Conservation (phyloP, 495 filamentous ascomycete genomes). For the Umbilicaria muhlenbergii region DNA sequence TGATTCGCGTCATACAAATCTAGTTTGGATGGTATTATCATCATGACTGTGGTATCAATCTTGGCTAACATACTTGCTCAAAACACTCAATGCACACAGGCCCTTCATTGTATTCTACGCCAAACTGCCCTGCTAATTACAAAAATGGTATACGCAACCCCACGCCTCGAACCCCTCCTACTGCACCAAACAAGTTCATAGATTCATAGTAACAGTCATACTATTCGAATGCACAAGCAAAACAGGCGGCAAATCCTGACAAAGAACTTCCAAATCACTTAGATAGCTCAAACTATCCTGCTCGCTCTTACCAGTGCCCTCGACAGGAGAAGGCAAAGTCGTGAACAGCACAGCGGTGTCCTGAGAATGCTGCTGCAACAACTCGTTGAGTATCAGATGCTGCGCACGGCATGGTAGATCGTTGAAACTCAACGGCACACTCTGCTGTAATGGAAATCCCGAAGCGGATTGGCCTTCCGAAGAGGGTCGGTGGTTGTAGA, state of each 20-base stretch:
- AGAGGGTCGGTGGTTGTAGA: conserved; percentile 31
- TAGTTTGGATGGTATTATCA: too few relatives aligned
- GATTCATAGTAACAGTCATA: conserved; percentile 78
- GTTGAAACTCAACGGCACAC: conserved; percentile 62
- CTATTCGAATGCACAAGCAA: conserved; percentile 78
- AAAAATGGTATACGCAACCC: too few relatives aligned
- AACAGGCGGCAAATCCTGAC: conserved; percentile 49
- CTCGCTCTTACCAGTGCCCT: conserved; percentile 57
- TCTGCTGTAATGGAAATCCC: conserved; percentile 37
- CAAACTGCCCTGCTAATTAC: too few relatives aligned
- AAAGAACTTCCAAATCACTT: conserved; percentile 60
- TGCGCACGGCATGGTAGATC: conserved; percentile 70
- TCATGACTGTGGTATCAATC: too few relatives aligned
- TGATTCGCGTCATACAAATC: too few relatives aligned
- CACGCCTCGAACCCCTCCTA: neutral
- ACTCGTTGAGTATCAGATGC: conserved; percentile 73
- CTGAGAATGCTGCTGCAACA: conserved; percentile 51
- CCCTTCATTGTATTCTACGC: too few relatives aligned
- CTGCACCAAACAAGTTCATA: conserved; percentile 22
- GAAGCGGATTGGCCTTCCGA: conserved; percentile 21
- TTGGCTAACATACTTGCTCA: too few relatives aligned
- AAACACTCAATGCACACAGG: too few relatives aligned
- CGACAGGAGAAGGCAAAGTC: conserved; percentile 60
- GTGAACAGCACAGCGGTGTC: conserved; percentile 75
- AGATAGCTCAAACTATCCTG: conserved; percentile 56